Conservation (phyloP, 805 yeast genomes). For the Cyberlindnera amylophila region DNA sequence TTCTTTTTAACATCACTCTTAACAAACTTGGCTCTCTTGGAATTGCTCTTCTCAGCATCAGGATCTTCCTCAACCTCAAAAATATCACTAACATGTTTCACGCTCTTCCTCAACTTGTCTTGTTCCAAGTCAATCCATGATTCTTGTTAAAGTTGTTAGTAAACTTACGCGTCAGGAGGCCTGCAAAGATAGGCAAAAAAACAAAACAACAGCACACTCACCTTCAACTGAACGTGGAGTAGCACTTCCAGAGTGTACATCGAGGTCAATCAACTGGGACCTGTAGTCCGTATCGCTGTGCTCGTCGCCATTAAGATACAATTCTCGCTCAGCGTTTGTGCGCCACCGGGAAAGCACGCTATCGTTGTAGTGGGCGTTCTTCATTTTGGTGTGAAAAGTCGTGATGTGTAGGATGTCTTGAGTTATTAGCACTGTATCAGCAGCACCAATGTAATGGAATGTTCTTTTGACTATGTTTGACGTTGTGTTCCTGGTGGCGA, state of each 20-base stretch:
- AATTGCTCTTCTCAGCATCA: neutral
- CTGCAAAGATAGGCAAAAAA: too few relatives aligned
- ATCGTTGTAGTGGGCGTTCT: neutral
- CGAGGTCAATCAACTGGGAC: neutral
- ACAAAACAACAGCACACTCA: slow-evolving; percentile 1
- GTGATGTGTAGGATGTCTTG: too few relatives aligned
- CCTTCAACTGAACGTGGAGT: slow-evolving; percentile 10
- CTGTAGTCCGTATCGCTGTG: neutral
- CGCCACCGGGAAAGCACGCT: slow-evolving; percentile 6
- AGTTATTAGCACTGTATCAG: too few relatives aligned
- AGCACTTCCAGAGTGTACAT: neutral
- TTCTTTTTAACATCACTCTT: neutral
- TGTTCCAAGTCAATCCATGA: slow-evolving; percentile 15
- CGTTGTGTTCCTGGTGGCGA: neutral
- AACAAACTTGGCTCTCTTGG: slow-evolving; percentile 1
- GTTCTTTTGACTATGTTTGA: neutral
- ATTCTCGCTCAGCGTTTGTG: slow-evolving; percentile 4
- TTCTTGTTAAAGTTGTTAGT: slow-evolving; percentile 6
- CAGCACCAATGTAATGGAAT: too few relatives aligned
- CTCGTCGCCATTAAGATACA: slow-evolving; percentile 4
- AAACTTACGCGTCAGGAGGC: too few relatives aligned
- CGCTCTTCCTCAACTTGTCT: neutral
- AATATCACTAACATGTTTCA: too few relatives aligned
- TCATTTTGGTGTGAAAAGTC: slow-evolving; percentile 2
- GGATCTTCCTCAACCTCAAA: neutral